A percentile compares a stretch with the other conserved stretches of the same genome.
These are phyloP conservation scores for Pezicula carpinea DNA, from an alignment of 2,329 filamentous ascomycete genomes.

Conservation along the genomic window DNA sequence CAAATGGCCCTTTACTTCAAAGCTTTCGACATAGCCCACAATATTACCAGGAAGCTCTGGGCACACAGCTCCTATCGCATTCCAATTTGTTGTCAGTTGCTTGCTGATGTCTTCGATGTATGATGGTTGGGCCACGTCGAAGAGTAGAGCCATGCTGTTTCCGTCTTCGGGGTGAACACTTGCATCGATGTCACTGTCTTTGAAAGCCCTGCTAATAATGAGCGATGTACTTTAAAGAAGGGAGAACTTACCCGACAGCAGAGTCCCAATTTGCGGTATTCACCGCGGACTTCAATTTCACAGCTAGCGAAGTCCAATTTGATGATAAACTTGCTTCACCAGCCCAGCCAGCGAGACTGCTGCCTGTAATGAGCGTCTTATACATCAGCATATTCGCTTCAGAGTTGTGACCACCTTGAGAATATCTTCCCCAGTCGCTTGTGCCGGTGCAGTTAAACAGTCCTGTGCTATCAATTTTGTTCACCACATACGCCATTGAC, in stretches of 20 bases:
- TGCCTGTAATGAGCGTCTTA: constrained; percentile 42
- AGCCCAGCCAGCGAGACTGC: constrained; percentile 38
- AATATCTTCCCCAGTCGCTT: constrained; percentile 25
- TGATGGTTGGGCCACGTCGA: constrained; percentile 13
- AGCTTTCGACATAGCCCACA: constrained; percentile 52
- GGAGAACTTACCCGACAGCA: constrained; percentile 15
- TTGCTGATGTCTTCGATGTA: constrained; percentile 33
- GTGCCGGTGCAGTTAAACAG: constrained; percentile 22
- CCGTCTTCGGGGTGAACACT: constrained; percentile 55
- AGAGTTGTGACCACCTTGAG: constrained; percentile 24
- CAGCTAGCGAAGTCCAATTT: constrained; percentile 14
- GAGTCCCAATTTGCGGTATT: constrained; percentile 18
- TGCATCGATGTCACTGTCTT: constrained; percentile 41
- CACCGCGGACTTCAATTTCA: constrained; percentile 14
- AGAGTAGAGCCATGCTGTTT: constrained; percentile 48
- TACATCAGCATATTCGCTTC: constrained; percentile 32
- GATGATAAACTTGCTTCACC: constrained; percentile 17
- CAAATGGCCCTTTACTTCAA: constrained; percentile 56
- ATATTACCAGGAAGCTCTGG: constrained; percentile 55
- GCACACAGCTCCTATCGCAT: constrained; percentile 44
- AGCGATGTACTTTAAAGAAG: constrained; percentile 9
- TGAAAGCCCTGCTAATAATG: constrained; percentile 19
- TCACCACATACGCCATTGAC: constrained; percentile 40
- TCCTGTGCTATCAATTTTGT: constrained; percentile 36
- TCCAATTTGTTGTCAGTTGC: constrained; percentile 11